phyloP scores from a whole-genome alignment of 768 basidiomycete species.

The Gymnopilus dilepis region DNA sequence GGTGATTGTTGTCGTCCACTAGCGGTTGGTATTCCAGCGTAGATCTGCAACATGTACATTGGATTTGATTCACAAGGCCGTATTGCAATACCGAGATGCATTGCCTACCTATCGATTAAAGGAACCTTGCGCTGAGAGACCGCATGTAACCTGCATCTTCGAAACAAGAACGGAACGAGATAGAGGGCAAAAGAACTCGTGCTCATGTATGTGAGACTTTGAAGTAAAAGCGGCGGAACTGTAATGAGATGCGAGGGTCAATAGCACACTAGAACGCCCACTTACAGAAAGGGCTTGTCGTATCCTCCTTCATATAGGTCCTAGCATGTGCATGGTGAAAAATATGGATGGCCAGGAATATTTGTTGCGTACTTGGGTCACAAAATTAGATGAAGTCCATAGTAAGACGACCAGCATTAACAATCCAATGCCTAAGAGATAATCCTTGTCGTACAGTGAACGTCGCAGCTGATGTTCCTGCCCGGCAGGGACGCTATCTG shows the following conservation, averaged over 20 bases:
- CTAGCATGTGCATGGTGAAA: conserved; percentile 31
- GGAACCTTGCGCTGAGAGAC: not conserved
- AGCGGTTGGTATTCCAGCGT: conserved; percentile 33
- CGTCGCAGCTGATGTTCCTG: not conserved
- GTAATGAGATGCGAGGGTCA: conserved; percentile 55
- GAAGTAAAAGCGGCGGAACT: not conserved
- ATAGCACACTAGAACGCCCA: not conserved
- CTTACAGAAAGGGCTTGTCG: conserved; percentile 86
- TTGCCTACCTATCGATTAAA: conserved; percentile 14
- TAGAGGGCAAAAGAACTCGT: conserved; percentile 78
- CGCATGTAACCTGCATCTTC: conserved; percentile 25
- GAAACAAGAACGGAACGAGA: conserved; percentile 36
- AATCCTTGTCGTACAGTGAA: conserved; percentile 37
- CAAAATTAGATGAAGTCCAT: conserved; percentile 89
- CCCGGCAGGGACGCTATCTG: not conserved
- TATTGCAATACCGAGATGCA: not conserved
- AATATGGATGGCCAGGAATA: not conserved
- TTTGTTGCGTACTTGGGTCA: conserved; percentile 73
- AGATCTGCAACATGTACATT: conserved; percentile 10
- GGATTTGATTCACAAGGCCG: not conserved
- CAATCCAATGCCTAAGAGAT: conserved; percentile 65
- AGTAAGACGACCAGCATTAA: conserved; percentile 79
- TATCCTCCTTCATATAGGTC: conserved; percentile 66
- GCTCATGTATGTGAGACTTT: conserved; percentile 73
- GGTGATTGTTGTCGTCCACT: conserved; percentile 21